Evolutionary conservation across 2,329 filamentous ascomycete genomes (phyloP), one percentile per base, ranked within the genome.

Genomic region (Sporothrix brasiliensis): DNA sequence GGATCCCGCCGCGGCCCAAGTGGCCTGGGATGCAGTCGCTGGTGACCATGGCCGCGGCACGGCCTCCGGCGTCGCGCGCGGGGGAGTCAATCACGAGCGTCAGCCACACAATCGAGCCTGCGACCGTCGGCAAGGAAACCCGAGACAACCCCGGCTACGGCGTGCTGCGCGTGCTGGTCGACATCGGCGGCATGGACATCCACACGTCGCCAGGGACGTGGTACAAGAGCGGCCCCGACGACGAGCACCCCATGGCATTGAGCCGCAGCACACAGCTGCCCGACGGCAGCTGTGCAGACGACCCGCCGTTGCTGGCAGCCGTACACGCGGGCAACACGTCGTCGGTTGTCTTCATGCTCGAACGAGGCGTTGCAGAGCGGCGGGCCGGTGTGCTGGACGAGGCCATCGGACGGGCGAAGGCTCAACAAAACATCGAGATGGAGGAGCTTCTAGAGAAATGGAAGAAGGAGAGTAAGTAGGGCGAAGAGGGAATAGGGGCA

Each of bases 161-260:
- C 4, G 47, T 69, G 2, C 41, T 69, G 16, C 21, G 54, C 7
- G 67, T 53, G 41, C 67, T 69, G 3, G 54, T 69, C 54, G 54
- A 69, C 41, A 41, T 69, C 44, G 67, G 34, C 54, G 67, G 54
- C 54, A 61, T 69, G 54, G 67, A 69, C 58, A 34, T 69, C 47
- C 47, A 65, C 68, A n/a, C n/a, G 10, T 21, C 16, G 34, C 24
- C 16, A 1, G 44, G 58, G 47, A 34, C 39, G 7, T 50, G 56
- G 56, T 61, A 52, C 68, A 58, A 39, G 19, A 4, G 10, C 2
- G 67, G 67, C 16, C 56, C 58, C 47, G 58, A 61, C 68, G 68
- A 69, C 56, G 41, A 60, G 44, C 67, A 69, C 67, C 67, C 67
- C 0, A n/a, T 49, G 41, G 24, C 53, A 3, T 6, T 41, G 6